A percentile compares a stretch with the other conserved stretches of the same genome.
phyloP scores from a whole-genome alignment of 2,329 filamentous ascomycete genomes.

The Ramichloridium luteum region DNA sequence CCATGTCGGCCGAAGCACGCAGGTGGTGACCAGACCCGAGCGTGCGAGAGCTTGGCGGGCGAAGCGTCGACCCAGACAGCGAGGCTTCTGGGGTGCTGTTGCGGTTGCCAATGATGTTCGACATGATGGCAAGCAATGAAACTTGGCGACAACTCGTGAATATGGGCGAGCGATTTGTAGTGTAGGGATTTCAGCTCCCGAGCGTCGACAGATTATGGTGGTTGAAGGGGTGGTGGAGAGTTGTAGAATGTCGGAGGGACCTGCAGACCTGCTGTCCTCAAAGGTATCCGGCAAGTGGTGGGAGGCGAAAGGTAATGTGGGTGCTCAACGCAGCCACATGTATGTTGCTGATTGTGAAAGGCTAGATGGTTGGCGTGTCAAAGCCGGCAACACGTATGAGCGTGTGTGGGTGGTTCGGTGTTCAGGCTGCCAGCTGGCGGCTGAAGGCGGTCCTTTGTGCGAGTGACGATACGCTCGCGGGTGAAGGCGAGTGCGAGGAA shows the following conservation, averaged over 20 bases:
- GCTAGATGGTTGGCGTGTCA: no score
- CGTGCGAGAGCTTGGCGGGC: slow-evolving; percentile 42
- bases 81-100: slow-evolving; percentile 94
- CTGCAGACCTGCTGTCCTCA: slow-evolving; percentile 80
- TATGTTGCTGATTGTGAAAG: no score
- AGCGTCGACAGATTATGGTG: slow-evolving; percentile 4
- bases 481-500: no score
- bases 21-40: slow-evolving; percentile 73
- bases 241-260: slow-evolving; percentile 37
- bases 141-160: no score
- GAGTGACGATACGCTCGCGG: no score
- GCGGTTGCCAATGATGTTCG: slow-evolving; percentile 54
- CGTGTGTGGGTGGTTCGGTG: no score
- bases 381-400: no score
- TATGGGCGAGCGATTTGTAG: no score
- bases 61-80: slow-evolving; percentile 63
- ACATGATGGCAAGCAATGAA: slow-evolving; percentile 34
- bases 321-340: neutral
- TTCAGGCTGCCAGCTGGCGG: no score
- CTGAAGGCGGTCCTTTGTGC: no score
- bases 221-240: slow-evolving; percentile 3
- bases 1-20: slow-evolving; percentile 92
- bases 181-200: no score
- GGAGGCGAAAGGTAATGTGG: neutral
- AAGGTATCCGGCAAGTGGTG: slow-evolving; percentile 45